phyloP scores from a whole-genome alignment of 1,284 basidiomycete genomes.

The Sporisorium graminicola region DNA sequence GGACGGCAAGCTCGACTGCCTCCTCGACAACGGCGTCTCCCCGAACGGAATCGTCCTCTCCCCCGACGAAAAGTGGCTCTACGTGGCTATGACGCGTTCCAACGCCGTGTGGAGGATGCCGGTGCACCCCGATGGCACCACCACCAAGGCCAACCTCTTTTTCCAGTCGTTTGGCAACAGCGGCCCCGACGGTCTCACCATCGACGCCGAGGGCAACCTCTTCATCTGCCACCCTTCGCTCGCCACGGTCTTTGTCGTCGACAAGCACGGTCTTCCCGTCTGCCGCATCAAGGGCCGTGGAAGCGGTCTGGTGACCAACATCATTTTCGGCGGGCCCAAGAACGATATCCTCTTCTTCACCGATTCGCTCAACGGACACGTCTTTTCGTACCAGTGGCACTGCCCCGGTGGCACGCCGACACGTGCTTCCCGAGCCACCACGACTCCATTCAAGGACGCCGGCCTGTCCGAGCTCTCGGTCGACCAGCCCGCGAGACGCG shows the following conservation, averaged over 20 bases:
- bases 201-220: constrained; percentile 7
- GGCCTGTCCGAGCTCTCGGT: background rate
- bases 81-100: constrained; percentile 11
- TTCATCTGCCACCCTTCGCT: constrained; percentile 16
- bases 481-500: background rate
- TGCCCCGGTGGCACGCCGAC: constrained; percentile 9
- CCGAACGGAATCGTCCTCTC: constrained; percentile 11
- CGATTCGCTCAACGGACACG: constrained; percentile 6
- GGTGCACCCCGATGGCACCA: constrained; percentile 10
- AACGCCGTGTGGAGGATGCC: constrained; percentile 12
- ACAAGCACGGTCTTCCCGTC: constrained; percentile 9
- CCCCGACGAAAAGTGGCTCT: constrained; percentile 9
- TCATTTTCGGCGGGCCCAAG: constrained; percentile 8
- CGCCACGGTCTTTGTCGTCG: constrained; percentile 9
- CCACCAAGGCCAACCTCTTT: constrained; percentile 12
- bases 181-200: constrained; percentile 9
- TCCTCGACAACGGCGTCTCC: constrained; percentile 5
- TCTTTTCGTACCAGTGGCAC: constrained; percentile 11
- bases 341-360: constrained; percentile 9
- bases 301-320: constrained; percentile 1
- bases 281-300: constrained; percentile 11
- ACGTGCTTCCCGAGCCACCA: constrained; percentile 3
- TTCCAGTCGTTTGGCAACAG: constrained; percentile 16
- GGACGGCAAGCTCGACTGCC: constrained; percentile 6
- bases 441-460: constrained; percentile 2